Base-by-base conservation (phyloP, 805 yeast species). In the Kuraishia ogatae region DNA sequence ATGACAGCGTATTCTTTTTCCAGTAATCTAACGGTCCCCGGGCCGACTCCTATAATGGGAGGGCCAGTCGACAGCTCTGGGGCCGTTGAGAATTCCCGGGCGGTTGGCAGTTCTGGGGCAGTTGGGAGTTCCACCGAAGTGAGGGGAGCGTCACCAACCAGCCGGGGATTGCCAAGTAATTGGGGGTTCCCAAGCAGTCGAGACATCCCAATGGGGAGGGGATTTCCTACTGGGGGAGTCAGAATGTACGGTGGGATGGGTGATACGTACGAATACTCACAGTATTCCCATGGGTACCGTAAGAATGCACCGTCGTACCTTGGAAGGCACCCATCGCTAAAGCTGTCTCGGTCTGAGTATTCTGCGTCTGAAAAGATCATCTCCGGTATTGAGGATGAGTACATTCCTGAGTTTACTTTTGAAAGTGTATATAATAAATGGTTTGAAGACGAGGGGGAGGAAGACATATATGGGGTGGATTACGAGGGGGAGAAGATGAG, bases 331-430 rank as follows among this genome's bases (percentile, higher is more conserved):
- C 43, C 43, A 4, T 35, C 43, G n/a, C 17, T 35, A 4, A 35
- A 35, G 13, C 17, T 35, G n/a, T 35, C 43, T 8, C 43, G 43
- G 17, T 35, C 43, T 3, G 50, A 55, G 10, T 65, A 57, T 11
- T 52, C 53, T 49, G 54, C 53, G 3, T 59, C 64, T 43, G 63
- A 56, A 15, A 35, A 47, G 24, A 22, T 20, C 49, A 22, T 47
- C 22, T 47, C 49, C 39, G 91, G 89, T 0, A 71, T 86, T 60
- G 86, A 83, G 62, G 93, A 87, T 65, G 94, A 88, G 63, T 87
- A 87, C 62, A 78, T 88, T 17, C 93, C 93, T 0, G 88, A 85
- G 51, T 71, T 87, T 28, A 84, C 84, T 61, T 84, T 83, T n/a
- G 62, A 75, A 48, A 75, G 78, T 24, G 67, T 70, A 62, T 59